Conservation (phyloP, 495 filamentous ascomycete genomes). For the Patellaria atrata region DNA sequence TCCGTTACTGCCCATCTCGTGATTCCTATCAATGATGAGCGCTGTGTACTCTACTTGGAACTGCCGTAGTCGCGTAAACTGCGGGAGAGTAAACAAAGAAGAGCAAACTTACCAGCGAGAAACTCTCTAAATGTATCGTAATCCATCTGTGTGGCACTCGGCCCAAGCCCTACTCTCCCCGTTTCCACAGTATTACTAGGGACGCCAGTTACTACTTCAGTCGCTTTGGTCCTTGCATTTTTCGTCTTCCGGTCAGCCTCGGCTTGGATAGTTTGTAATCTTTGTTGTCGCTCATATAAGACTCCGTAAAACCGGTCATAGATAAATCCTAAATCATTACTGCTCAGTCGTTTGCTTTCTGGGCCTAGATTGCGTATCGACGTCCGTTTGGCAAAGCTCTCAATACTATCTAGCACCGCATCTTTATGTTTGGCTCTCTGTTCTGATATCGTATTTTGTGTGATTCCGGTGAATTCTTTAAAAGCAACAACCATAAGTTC, state of each 20-base stretch:
- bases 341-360: slow-evolving; percentile 76
- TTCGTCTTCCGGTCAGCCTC: slow-evolving; percentile 53
- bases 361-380: slow-evolving; percentile 91
- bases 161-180: slow-evolving; percentile 78
- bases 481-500: slow-evolving; percentile 98
- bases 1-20: slow-evolving; percentile 86
- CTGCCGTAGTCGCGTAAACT: too few relatives aligned
- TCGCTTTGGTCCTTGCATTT: slow-evolving; percentile 39
- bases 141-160: slow-evolving; percentile 82
- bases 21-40: slow-evolving; percentile 32
- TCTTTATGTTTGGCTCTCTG: slow-evolving; percentile 85
- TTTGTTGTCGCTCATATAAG: slow-evolving; percentile 78
- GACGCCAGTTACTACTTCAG: slow-evolving; percentile 34
- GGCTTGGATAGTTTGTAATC: slow-evolving; percentile 60
- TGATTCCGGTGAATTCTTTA: slow-evolving; percentile 92
- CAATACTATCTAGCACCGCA: slow-evolving; percentile 81
- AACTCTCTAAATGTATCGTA: slow-evolving; percentile 94
- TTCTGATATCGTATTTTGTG: slow-evolving; percentile 79
- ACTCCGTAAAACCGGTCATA: slow-evolving; percentile 90
- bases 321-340: slow-evolving; percentile 71
- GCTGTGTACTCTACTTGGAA: not conserved
- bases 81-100: not conserved
- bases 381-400: slow-evolving; percentile 92
- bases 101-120: slow-evolving; percentile 45
- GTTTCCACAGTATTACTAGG: slow-evolving; percentile 42